phyloP scores from a whole-genome alignment of 208 protist genomes.

The Wallacemonas sp. region DNA sequence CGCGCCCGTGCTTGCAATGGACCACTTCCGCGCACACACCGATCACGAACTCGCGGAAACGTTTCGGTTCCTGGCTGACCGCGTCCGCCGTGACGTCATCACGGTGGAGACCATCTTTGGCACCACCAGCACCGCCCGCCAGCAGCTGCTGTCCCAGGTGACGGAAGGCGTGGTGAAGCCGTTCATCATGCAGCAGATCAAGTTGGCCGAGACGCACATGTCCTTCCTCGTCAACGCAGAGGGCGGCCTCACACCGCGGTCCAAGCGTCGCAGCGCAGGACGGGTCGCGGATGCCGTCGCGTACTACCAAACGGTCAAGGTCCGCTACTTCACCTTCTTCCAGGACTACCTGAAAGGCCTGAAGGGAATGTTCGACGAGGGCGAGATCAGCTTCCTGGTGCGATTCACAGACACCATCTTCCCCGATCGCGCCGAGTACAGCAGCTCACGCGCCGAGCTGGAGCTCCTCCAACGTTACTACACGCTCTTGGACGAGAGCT shows the following conservation, averaged over 20 bases:
- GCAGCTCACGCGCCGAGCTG: constrained; percentile 45
- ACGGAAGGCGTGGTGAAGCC: constrained; percentile 81
- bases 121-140: constrained; percentile 66
- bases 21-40: constrained; percentile 55
- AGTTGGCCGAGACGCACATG: constrained; percentile 66
- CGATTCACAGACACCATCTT: constrained; percentile 72
- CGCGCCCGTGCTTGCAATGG: constrained; percentile 59
- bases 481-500: constrained; percentile 74
- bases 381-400: constrained; percentile 66
- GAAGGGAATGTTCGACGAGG: constrained; percentile 42
- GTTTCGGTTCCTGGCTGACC: constrained; percentile 71
- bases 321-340: constrained; percentile 68
- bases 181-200: constrained; percentile 80
- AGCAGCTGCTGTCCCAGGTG: constrained; percentile 76
- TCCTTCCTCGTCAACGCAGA: constrained; percentile 54
- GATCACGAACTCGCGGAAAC: constrained; percentile 53
- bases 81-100: constrained; percentile 72
- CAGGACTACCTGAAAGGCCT: constrained; percentile 64
- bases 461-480: constrained; percentile 70
- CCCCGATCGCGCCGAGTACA: constrained; percentile 39
- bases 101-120: constrained; percentile 86
- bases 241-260: constrained; percentile 60
- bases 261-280: constrained; percentile 43
- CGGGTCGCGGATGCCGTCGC: constrained; percentile 78
- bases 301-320: constrained; percentile 72